A percentile compares a stretch with the other conserved stretches of the same genome.
Evolutionary conservation across 2,329 filamentous ascomycete species (phyloP).

Genomic region (Penicillium brevicompactum): DNA sequence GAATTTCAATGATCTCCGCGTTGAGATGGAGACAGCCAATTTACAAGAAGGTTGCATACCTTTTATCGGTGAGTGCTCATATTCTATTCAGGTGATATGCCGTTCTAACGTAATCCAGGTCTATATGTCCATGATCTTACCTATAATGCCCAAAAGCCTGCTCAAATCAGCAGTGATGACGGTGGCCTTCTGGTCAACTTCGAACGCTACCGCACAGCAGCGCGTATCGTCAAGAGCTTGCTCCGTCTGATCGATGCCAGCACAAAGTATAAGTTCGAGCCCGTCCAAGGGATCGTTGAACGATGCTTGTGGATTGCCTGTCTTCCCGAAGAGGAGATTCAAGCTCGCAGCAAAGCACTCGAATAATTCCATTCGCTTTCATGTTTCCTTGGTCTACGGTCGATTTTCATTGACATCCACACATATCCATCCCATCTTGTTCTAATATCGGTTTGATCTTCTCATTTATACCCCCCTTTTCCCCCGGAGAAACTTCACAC

Average conservation of each 20-base stretch:
- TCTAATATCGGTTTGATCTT: conserved; percentile 15
- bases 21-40: conserved; percentile 64
- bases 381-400: conserved; percentile 3
- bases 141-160: conserved; percentile 68
- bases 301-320: conserved; percentile 67
- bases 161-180: conserved; percentile 52
- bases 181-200: conserved; percentile 66
- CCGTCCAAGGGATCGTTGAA: conserved; percentile 60
- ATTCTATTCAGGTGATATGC: neutral
- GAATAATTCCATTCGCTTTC: conserved; percentile 30
- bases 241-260: conserved; percentile 65
- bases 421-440: conserved; percentile 12
- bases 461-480: conserved; percentile 21
- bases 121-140: conserved; percentile 68
- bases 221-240: conserved; percentile 65
- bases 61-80: conserved; percentile 57
- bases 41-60: conserved; percentile 65
- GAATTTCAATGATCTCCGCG: conserved; percentile 64
- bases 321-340: conserved; percentile 61
- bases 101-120: conserved; percentile 37
- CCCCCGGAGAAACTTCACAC: neutral
- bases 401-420: neutral
- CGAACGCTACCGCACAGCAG: conserved; percentile 66
- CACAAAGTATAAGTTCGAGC: conserved; percentile 61
- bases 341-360: conserved; percentile 46